A percentile compares a stretch with the other conserved stretches of the same genome.
Evolutionary conservation across 2,329 filamentous ascomycete genomes (phyloP).

Genomic region (Rhinocladiella similis): DNA sequence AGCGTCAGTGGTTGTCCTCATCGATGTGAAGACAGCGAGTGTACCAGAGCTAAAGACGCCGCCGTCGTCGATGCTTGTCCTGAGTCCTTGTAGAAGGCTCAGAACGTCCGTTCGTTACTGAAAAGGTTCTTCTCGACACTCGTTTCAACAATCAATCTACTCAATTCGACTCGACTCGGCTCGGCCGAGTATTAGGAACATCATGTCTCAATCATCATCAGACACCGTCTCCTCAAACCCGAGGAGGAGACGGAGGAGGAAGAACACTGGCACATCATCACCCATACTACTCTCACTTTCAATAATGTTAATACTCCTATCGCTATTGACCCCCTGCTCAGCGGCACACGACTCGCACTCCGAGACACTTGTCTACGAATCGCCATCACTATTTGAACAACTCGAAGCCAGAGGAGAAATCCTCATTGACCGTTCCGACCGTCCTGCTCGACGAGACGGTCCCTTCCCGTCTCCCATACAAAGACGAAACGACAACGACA

Average conservation of each 20-base stretch:
- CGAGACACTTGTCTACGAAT: slow-evolving; percentile 14
- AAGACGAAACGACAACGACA: slow-evolving; percentile 11
- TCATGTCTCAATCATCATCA: neutral
- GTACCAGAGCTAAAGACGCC: too few species aligned
- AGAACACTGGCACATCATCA: neutral
- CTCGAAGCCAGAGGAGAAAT: slow-evolving; percentile 24
- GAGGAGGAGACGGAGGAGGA: neutral
- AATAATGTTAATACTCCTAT: slow-evolving; percentile 20
- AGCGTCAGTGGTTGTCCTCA: too few species aligned
- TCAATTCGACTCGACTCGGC: too few species aligned
- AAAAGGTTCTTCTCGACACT: neutral
- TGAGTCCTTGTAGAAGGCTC: neutral
- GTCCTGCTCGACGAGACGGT: slow-evolving; percentile 6
- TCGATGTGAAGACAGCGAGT: too few species aligned
- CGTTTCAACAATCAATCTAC: too few species aligned
- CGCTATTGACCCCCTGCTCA: slow-evolving; percentile 5
- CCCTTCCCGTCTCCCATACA: slow-evolving; percentile 3
- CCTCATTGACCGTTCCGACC: slow-evolving; percentile 21
- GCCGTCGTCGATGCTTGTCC: neutral
- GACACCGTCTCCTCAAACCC: neutral
- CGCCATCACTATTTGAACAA: slow-evolving; percentile 11
- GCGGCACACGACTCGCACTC: slow-evolving; percentile 11
- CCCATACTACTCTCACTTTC: slow-evolving; percentile 16
- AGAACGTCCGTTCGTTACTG: neutral
- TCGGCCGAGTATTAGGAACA: neutral